These are phyloP conservation scores for Micractinium sp. DNA, from an alignment of 139 green algal genomes.

Conservation along the genomic window DNA sequence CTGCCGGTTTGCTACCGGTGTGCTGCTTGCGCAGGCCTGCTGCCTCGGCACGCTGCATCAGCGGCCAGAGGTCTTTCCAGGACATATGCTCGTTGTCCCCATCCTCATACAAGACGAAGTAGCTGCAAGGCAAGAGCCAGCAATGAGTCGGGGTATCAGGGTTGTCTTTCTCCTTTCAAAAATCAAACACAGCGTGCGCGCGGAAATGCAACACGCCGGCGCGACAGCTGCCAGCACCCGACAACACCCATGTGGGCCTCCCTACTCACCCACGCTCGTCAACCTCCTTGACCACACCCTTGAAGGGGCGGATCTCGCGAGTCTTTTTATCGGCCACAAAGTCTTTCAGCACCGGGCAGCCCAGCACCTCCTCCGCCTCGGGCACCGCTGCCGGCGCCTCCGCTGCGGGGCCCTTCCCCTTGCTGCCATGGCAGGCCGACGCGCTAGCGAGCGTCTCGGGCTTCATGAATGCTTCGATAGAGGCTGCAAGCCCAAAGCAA, in stretches of 20 bases:
- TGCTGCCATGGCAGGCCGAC: background rate
- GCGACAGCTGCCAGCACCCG: background rate
- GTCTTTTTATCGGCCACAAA: background rate
- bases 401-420: background rate
- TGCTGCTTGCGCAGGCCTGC: background rate
- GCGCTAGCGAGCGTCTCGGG: too few relatives aligned
- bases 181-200: background rate
- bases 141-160: too few relatives aligned
- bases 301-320: background rate
- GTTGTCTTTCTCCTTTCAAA: too few relatives aligned
- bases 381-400: background rate
- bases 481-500: background rate
- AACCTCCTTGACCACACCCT: background rate
- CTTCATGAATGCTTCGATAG: background rate
- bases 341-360: slow-evolving; percentile 4
- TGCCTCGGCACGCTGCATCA: slow-evolving; percentile 16
- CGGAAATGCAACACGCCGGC: too few relatives aligned
- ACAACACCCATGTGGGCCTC: too few relatives aligned
- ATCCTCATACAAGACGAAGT: slow-evolving; percentile 27
- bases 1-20: background rate
- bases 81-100: slow-evolving; percentile 40
- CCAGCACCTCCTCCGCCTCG: background rate
- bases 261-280: too few relatives aligned
- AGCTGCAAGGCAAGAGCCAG: background rate
- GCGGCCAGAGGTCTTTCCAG: background rate